Evolutionary conservation across 768 basidiomycete genomes (phyloP), one percentile per base, ranked within the genome.

Genomic region (Termitomyces sp.): DNA sequence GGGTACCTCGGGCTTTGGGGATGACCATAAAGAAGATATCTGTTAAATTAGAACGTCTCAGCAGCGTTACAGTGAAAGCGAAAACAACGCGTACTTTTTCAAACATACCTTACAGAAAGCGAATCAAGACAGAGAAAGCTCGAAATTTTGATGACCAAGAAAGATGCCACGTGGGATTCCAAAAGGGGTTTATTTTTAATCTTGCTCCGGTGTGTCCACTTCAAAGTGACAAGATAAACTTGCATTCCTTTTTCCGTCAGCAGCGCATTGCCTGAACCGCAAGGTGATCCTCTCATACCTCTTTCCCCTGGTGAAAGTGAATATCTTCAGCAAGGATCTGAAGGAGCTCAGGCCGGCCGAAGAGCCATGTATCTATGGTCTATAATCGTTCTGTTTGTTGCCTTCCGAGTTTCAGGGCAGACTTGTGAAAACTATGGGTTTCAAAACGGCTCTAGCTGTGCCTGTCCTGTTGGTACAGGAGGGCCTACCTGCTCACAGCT

Each of bases 381-480:
- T 38, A 41, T 30, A 12, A 20, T 67, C 43, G 43, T 68, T 35
- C 62, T 69, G 50, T 57, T 73, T 33, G 62, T 63, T 46, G 23
- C 64, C 18, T 50, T 68, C 46, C n/a, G n/a, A n/a, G 70, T 61
- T 30, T 57, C 55, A 35, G 78, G 72, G 1, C 79, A 80, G 64
- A 71, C 76, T 56, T 94, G 92, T 74, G 79, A 84, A 58, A 92
- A 94, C 67, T 89, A 85, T 67, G 91, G 88, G 33, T 67, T 75
- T 4, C 64, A 70, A 43, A 84, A 82, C 61, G 83, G 81, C 10
- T 77, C 83, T 26, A 66, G 69, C 26, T 95, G 94, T 68, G 71
- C 79, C 26, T 97, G 95, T 70, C 93, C 93, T 5, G 80, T 83
- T 26, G 93, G 93, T 13, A 93, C 91, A 67, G 89, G 89, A 12